Base-by-base conservation (phyloP, 1,139 yeast species). In the Sugiyamaella xylanicola region DNA sequence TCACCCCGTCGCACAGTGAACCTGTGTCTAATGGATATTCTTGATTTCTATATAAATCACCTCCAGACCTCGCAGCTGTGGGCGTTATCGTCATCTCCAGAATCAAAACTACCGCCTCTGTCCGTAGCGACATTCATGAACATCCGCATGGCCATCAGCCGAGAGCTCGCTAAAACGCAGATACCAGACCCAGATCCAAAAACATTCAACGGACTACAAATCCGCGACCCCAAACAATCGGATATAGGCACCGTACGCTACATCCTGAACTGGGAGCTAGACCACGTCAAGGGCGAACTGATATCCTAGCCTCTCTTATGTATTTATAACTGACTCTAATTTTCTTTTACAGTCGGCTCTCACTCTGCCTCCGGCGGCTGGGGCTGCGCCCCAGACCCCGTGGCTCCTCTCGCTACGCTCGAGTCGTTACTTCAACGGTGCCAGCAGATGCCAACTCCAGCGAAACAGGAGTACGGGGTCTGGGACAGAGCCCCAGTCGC, bases 21-120 rank as follows among this genome's bases (percentile, higher is more conserved):
- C 51, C 86, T 83, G 61, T 84, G 85, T 0, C 76, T 85, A 43
- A 72, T 82, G 35, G 87, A 84, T 59, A 72, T 87, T 7, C 73
- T 87, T 55, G 87, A 85, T 62, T 80, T 81, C 62, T 73, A 72
- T 59, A 63, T 65, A 41, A 61, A 65, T 46, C 60, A 65, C 51
- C 56, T 59, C 17, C 48, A 50, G 39, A 46, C 50, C 19, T 60
- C 65, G 16, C 63, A 56, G 36, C 56, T 61, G 22, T 56, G 61
- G 25, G 56, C 55, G 22, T 42, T 47, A 36, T 47, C 35, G 21
- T 22, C 46, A 1, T 39, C 48, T 8, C 46, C 43, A 27, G 50
- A 46, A 29, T 36, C 43, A 11, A 40, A 48, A 16, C 27, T 36
- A 8, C 48, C 43, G 11, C 32, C 20, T 21, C 16, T 36, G 35